Evolutionary conservation across 2,329 filamentous ascomycete genomes (phyloP), one percentile per base, ranked within the genome.

Genomic region (Scortechinia acanthostroma): DNA sequence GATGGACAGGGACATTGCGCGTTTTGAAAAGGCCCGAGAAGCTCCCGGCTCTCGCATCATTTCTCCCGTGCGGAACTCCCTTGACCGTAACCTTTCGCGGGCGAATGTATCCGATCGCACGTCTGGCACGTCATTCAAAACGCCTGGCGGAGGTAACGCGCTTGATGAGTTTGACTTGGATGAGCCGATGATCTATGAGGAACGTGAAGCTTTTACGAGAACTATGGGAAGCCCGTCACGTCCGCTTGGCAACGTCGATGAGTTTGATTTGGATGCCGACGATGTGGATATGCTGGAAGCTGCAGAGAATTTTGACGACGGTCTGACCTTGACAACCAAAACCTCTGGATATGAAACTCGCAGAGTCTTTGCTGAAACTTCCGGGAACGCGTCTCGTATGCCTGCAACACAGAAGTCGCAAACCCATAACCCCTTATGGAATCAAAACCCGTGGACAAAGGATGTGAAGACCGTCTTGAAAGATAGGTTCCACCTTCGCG

Each of bases 391-490:
- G 14, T 45, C 51, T 28, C 58, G 59, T 16, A 47, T 54, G 13
- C 58, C 61, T 5, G 35, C 35, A 19, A 13, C 35, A 6, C 6
- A 40, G 10, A 40, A 40, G 17, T 40, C 35, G 17, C 35, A 13
- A 42, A 20, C 20, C 22, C 5, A 49, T 47, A 44, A 6, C 44
- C 25, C 21, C n/a, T 19, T 19, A 19, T 13, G 44, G 51, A 4
- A 51, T 55, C 13, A 75, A 43, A 74, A 83, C 55, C 71, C 81
- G 3, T 98, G 94, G 93, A 96, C 91, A 15, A 72, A 77, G 37
- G 91, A 97, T 54, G 86, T 98, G 20, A 85, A 83, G 52, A 74
- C 71, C 45, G 86, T 82, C n/a, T 68, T 98, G 51, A 88, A 86
- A 55, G 83, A 91, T 53, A 76, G 82, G 2, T 98, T 98, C 57